These are phyloP conservation scores for Globisporangium barbulae DNA, from an alignment of 352 stramenopile genomes.

Conservation along the genomic window DNA sequence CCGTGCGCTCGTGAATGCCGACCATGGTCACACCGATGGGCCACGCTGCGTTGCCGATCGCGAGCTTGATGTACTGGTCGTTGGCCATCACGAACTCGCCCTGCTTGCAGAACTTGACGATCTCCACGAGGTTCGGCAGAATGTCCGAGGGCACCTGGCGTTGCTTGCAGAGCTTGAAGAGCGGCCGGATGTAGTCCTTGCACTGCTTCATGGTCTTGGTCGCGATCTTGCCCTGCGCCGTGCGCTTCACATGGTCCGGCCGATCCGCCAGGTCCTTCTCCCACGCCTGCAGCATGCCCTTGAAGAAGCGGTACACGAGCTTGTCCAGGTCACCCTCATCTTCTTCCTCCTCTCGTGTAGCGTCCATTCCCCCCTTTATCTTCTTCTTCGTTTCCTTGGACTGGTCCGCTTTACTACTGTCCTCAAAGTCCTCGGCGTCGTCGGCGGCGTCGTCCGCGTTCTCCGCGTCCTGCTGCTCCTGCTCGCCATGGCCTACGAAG, in stretches of 20 bases:
- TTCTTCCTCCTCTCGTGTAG: constrained; percentile 24
- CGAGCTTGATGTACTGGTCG: constrained; percentile 97
- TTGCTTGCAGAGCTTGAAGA: constrained; percentile 97
- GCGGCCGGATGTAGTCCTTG: constrained; percentile 97
- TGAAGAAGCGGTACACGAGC: constrained; percentile 92
- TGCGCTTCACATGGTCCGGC: constrained; percentile 87
- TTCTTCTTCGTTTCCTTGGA: constrained; percentile 2
- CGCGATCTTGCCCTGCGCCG: constrained; percentile 91
- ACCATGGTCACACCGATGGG: constrained; percentile 99
- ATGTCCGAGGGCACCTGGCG: constrained; percentile 88
- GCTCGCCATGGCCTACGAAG: constrained; percentile 40
- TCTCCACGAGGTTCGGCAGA: constrained; percentile 86
- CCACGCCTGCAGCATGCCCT: constrained; percentile 92
- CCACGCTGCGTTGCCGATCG: constrained; percentile 98
- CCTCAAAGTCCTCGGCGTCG: constrained; percentile 35
- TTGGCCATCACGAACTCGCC: constrained; percentile 95
- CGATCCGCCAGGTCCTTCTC: constrained; percentile 88
- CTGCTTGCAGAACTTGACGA: constrained; percentile 92
- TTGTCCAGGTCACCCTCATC: constrained; percentile 55
- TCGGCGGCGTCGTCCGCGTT: constrained; percentile 35
- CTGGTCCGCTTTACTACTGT: constrained; percentile 14
- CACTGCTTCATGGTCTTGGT: constrained; percentile 98
- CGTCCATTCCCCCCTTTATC: constrained; percentile 11
- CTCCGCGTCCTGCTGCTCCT: constrained; percentile 27
- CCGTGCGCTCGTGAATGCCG: constrained; percentile 96